Evolutionary conservation across 192 early-diverging fungal genomes (phyloP).

Genomic region (Linnemannia schmuckeri): DNA sequence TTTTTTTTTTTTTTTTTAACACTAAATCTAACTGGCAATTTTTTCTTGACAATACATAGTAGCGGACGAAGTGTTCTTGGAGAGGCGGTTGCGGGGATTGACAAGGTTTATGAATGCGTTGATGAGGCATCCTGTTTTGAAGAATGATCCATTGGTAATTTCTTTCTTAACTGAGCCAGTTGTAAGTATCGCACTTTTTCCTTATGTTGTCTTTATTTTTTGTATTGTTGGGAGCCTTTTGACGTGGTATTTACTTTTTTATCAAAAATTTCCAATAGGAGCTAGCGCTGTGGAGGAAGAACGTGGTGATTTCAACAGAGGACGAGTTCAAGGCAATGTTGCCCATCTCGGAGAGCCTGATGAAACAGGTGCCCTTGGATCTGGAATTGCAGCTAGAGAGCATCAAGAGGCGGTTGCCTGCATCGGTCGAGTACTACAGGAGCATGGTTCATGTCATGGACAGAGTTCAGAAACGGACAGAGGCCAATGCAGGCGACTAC

Average conservation of each 20-base stretch:
- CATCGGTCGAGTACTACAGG: conserved; percentile 67
- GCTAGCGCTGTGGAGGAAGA: conserved; percentile 67
- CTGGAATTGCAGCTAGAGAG: conserved; percentile 64
- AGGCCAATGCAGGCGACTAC: conserved; percentile 72
- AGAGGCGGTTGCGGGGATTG: conserved; percentile 76
- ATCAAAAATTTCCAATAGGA: conserved; percentile 55
- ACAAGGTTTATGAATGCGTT: conserved; percentile 80
- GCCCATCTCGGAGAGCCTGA: conserved; percentile 18
- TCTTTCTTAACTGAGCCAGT: conserved; percentile 76
- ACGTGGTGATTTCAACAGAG: conserved; percentile 63
- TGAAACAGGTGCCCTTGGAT: conserved; percentile 55
- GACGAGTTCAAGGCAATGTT: conserved; percentile 64
- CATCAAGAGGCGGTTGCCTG: conserved; percentile 57
- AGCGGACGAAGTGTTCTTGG: conserved; percentile 76
- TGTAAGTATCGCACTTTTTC: conserved; percentile 41
- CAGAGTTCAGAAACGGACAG: conserved; percentile 67
- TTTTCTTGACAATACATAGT: conserved; percentile 31
- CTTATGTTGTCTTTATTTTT: neutral
- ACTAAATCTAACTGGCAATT: neutral
- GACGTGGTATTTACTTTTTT: too few species aligned
- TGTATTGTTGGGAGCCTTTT: neutral
- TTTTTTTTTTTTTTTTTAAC: neutral
- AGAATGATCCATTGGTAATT: conserved; percentile 68
- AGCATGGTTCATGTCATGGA: conserved; percentile 73
- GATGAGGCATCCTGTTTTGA: conserved; percentile 79